Base-by-base conservation (phyloP, 257 asterid species). In the Gynochthodes officinalis region DNA sequence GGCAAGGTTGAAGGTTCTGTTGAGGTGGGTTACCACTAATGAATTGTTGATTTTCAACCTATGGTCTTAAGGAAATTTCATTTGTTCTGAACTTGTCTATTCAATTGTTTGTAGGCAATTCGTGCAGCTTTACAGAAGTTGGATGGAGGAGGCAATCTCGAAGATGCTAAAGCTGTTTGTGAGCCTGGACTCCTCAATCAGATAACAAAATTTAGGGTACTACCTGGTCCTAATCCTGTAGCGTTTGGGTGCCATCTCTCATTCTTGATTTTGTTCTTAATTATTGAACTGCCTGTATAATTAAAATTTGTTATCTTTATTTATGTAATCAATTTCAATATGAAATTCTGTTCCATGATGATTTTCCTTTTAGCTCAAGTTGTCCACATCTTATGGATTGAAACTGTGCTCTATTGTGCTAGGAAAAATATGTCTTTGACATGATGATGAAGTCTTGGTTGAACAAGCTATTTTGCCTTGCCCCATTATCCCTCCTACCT, bases 151-250 rank as follows among this genome's bases (percentile, higher is more conserved):
- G 90, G 97, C 74, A 83, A 75, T 69, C 75, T 90, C 69, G 88
- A 83, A 82, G 97, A 92, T 82, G 98, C 99, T 77, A 84, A 86
- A 84, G 84, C 86, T 39, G 89, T 95, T 65, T 92, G 98, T 73
- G 92, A 86, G 73, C 84, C 86, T 27, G 88, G 82, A 66, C 87
- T 88, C 80, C 91, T 92, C 57, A 32, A 62, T 63, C 98, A 92
- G 85, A 84, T 95, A 69, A 62, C 54, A 71, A 92, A 71, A 81
- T 95, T 95, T 93, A 87, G 74, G 92, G 99, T 90, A 79, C 53
- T 83, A 39, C 53, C 64, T 33, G 10, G n/a, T 50, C 25, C 1
- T 57, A 32, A 2, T 42, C 44, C 28, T 64, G 27, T 43, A 33
- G 14, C 43, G 21, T 32, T 48, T 21, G n/a, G 19, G 21, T 32